Evolutionary conservation across 257 asterid species (phyloP).

Genomic region (Paraleonurus japonicus): DNA sequence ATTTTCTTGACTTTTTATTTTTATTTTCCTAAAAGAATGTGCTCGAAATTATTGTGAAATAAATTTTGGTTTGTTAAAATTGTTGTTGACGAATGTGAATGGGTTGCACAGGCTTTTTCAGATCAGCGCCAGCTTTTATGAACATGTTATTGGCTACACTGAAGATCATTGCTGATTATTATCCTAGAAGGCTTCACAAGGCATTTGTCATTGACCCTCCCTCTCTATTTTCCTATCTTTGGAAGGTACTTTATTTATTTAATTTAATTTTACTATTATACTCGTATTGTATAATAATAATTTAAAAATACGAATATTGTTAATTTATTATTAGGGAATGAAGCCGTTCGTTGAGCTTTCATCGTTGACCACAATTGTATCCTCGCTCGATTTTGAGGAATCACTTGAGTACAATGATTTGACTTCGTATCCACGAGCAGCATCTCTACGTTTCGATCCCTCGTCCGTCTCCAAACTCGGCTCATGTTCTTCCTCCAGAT

Average conservation of each 20-base stretch:
- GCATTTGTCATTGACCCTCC: conserved; percentile 96
- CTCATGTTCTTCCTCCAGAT: conserved; percentile 78
- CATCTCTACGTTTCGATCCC: conserved; percentile 65
- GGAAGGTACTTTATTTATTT: conserved; percentile 65
- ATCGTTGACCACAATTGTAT: conserved; percentile 43
- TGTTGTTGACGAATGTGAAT: conserved; percentile 35
- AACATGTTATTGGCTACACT: conserved; percentile 69
- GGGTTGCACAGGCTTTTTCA: conserved; percentile 76
- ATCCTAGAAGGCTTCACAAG: conserved; percentile 72
- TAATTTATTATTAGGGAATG: conserved; percentile 56
- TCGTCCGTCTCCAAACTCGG: conserved; percentile 57
- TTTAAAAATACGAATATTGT: too few relatives aligned
- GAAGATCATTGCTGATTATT: conserved; percentile 75
- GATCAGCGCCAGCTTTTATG: conserved; percentile 94
- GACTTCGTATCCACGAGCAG: conserved; percentile 56
- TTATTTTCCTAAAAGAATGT: not conserved
- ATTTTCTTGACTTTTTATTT: conserved; percentile 30
- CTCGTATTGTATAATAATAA: too few relatives aligned
- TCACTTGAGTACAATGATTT: conserved; percentile 59
- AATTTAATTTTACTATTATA: too few relatives aligned
- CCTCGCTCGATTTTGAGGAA: conserved; percentile 76
- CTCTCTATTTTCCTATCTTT: conserved; percentile 74
- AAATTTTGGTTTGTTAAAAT: conserved; percentile 20
- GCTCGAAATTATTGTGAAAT: conserved; percentile 20
- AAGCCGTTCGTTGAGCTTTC: conserved; percentile 81